Conservation (phyloP, 441 rosid genomes). For the Breynia disticha region DNA sequence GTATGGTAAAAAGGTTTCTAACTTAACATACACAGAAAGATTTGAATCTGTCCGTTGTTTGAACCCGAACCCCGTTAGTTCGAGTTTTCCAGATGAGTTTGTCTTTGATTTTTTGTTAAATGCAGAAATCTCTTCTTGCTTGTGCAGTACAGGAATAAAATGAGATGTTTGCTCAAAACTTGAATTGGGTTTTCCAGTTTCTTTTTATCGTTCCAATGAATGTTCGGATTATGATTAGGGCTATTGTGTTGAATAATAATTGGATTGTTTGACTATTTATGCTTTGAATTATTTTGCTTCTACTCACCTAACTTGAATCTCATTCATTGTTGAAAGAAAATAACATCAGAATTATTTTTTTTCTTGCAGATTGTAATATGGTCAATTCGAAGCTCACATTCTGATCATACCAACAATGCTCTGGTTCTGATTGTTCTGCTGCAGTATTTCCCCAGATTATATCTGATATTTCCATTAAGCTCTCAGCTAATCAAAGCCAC, state of each 20-base stretch:
- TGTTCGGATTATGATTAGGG: too few species aligned
- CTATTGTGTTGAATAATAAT: too few species aligned
- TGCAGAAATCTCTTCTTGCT: neutral
- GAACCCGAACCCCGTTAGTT: neutral
- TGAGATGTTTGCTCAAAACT: neutral
- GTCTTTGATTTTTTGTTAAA: neutral
- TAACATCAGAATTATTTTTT: conserved; percentile 11
- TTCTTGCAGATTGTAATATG: conserved; percentile 69
- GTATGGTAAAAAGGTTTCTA: neutral
- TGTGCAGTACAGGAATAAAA: neutral
- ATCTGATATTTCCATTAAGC: conserved; percentile 75
- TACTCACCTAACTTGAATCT: neutral
- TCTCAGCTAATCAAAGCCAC: conserved; percentile 66
- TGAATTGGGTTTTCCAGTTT: neutral
- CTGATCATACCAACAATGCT: conserved; percentile 68
- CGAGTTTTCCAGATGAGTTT: neutral
- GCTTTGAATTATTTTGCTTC: too few species aligned
- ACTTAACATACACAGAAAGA: neutral
- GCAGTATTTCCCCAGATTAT: conserved; percentile 71
- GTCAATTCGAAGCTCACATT: conserved; percentile 53
- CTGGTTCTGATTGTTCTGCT: conserved; percentile 74
- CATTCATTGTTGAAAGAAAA: conserved; percentile 1
- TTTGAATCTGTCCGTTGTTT: neutral
- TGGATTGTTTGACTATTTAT: too few species aligned
- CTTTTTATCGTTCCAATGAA: neutral